A percentile compares a stretch with the other conserved stretches of the same genome.
These are phyloP conservation scores for Coprinopsis cinerea DNA, from an alignment of 768 basidiomycete species.

Conservation along the genomic window DNA sequence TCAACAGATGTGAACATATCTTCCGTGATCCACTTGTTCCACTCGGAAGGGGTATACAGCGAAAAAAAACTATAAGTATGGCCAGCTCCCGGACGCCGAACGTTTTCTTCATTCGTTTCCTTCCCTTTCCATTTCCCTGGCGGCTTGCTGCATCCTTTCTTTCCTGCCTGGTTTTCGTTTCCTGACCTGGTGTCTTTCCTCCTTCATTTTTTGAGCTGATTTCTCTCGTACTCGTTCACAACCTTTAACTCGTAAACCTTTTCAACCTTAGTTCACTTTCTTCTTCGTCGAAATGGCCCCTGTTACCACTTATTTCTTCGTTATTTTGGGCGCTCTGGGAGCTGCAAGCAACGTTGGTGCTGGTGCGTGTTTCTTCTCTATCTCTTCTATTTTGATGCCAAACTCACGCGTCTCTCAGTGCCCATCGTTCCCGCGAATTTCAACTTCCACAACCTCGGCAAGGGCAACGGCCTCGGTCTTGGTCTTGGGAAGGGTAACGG, in stretches of 20 bases:
- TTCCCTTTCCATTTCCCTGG: conserved; percentile 5
- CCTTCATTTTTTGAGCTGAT: background rate
- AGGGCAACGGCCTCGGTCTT: no score
- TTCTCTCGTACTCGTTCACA: background rate
- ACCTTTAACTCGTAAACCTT: no score
- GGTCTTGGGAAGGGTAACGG: no score
- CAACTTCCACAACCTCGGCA: no score
- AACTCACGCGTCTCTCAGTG: background rate
- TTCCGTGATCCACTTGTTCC: background rate
- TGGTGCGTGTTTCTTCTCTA: conserved; percentile 3
- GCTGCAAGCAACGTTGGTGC: conserved; percentile 9
- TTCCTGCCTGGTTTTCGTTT: conserved; percentile 4
- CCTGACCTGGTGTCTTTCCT: conserved; percentile 10
- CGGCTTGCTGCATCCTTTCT: conserved; percentile 1
- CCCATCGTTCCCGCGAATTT: background rate
- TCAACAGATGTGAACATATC: background rate
- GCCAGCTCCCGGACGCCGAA: conserved; percentile 10
- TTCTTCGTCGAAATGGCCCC: conserved; percentile 17
- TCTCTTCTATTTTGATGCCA: background rate
- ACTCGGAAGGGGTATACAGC: background rate
- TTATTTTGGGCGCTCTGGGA: conserved; percentile 9
- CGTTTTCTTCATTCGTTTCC: conserved; percentile 13
- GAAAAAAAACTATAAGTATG: background rate
- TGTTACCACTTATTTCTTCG: conserved; percentile 13
- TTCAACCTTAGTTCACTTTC: conserved; percentile 1